Base-by-base conservation (phyloP, 1,284 basidiomycete species). In the Agroathelia rolfsii region DNA sequence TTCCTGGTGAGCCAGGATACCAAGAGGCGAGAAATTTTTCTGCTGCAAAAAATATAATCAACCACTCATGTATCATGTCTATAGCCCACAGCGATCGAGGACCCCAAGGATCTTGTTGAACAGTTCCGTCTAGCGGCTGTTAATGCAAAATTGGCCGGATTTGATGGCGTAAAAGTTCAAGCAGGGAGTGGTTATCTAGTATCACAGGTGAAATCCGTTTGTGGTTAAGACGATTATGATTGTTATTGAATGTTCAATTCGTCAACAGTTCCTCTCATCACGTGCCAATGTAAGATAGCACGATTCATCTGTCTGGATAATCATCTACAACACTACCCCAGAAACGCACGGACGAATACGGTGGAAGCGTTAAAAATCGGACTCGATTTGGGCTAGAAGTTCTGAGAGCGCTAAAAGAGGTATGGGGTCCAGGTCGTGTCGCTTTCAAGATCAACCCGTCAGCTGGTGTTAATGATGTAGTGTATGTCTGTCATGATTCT, bases 161-260 rank as follows among this genome's bases (percentile, higher is more conserved):
- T 79, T 42, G 76, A 82, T 43, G 75, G 75, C 20, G 66, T 78
- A 18, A 75, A 81, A 56, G 30, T 63, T 62, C 42, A 34, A n/a
- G n/a, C n/a, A n/a, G n/a, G n/a, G n/a, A n/a, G n/a, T n/a, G n/a
- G n/a, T n/a, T n/a, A n/a, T n/a, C n/a, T n/a, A n/a, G n/a, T n/a
- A n/a, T n/a, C n/a, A n/a, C n/a, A n/a, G n/a, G n/a, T n/a, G n/a
- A n/a, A n/a, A n/a, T n/a, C n/a, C n/a, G n/a, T n/a, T n/a, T n/a
- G n/a, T n/a, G n/a, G n/a, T n/a, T n/a, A n/a, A n/a, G n/a, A n/a
- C n/a, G n/a, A n/a, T n/a, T n/a, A n/a, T n/a, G n/a, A n/a, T n/a
- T n/a, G n/a, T n/a, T n/a, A n/a, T n/a, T n/a, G n/a, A n/a, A n/a
- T n/a, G n/a, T n/a, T n/a, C 74, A 80, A 45, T 78, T 76, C 59